Evolutionary conservation across 208 protist species (phyloP), one percentile per base, ranked within the genome.

Genomic region (Leishmania gerbilli): DNA sequence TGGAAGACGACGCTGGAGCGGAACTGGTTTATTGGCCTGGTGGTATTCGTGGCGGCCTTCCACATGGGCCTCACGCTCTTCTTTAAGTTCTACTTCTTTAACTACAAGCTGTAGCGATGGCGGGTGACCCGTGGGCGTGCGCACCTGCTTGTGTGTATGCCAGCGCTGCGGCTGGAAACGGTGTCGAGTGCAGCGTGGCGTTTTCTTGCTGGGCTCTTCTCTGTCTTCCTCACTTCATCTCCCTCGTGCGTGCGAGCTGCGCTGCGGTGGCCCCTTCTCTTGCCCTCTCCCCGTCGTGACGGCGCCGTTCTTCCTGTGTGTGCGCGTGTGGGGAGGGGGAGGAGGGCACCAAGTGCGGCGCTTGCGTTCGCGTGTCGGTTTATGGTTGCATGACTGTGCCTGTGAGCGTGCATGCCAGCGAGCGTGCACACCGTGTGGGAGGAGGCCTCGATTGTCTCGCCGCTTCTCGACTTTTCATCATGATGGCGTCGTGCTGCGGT

Each of bases 81-180:
- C 31, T 95, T 97, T 77, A 97, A 97, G 86, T 89, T 97, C 76
- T 97, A 97, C 85, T 97, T 97, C 77, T 87, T 97, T 74, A 82
- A 94, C 74, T 97, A 97, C 86, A 89, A 85, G 74, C 51, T 90
- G 67, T 91, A 84, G 77, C 37, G 31, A 24, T 76, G 55, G 69
- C 37, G 24, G 69, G 51, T 51, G 42, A 55, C 15, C 11, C 40
- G 40, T 47, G 42, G 31, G 34, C 19, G 67, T 15, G 62, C 15
- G 58, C 27, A 15, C 13, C 15, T 40, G 3, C 62, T 9, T 53
- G 4, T 11, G 69, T 74, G 8, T 74, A 11, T 51, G 68, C 40
- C 11, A 15, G 68, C 27, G 42, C 45, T 42, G 49, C 2, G 13
- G 40, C 15, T 56, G 71, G 71, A 0, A 15, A 15, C 27, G n/a